A percentile compares a stretch with the other conserved stretches of the same genome.
Conservation (phyloP, 2,329 filamentous ascomycete genomes). For the Nothophoma quercina region DNA sequence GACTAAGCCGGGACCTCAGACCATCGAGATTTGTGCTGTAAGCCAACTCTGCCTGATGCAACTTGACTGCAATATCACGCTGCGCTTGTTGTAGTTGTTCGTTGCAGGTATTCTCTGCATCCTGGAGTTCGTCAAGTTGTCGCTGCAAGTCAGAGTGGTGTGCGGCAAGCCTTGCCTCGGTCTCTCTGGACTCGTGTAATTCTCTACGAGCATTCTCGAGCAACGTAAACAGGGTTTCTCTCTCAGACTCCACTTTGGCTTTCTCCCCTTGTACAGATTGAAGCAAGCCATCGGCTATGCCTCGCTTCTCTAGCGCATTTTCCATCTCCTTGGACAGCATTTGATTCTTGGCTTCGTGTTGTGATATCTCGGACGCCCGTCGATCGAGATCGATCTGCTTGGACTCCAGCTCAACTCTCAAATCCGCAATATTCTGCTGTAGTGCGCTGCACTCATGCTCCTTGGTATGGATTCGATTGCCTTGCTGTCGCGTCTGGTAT, state of each 20-base stretch:
- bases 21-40: slow-evolving; percentile 16
- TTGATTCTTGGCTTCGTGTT: slow-evolving; percentile 18
- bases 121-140: slow-evolving; percentile 18
- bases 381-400: slow-evolving; percentile 17
- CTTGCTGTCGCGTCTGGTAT: slow-evolving; percentile 16
- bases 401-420: slow-evolving; percentile 1
- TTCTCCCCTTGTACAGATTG: neutral
- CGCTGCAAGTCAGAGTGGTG: slow-evolving; percentile 23
- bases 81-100: slow-evolving; percentile 12
- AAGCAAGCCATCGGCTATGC: neutral
- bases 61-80: neutral
- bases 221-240: slow-evolving; percentile 10
- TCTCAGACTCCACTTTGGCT: slow-evolving; percentile 19
- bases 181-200: slow-evolving; percentile 16
- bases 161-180: slow-evolving; percentile 3
- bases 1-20: slow-evolving; percentile 14
- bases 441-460: slow-evolving; percentile 8
- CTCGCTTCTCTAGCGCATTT: slow-evolving; percentile 3
- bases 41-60: neutral
- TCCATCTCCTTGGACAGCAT: slow-evolving; percentile 22
- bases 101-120: slow-evolving; percentile 8
- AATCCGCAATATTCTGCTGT: neutral
- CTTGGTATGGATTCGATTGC: slow-evolving; percentile 10
- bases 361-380: slow-evolving; percentile 6
- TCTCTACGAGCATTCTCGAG: slow-evolving; percentile 20